phyloP scores from a whole-genome alignment of 768 basidiomycete genomes.

The Phaffia australis region DNA sequence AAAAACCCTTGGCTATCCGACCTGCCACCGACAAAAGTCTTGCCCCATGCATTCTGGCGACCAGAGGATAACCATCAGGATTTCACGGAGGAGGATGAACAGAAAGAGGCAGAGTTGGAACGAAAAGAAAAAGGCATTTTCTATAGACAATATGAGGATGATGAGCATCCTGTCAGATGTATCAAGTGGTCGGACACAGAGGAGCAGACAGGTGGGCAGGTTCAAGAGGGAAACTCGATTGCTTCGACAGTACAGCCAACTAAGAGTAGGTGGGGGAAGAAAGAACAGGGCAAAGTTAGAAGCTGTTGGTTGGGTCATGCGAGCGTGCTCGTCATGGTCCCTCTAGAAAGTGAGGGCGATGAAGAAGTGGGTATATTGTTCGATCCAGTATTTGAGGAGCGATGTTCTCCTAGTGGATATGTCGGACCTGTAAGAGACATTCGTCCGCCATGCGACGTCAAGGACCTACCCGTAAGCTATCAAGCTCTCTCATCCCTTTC shows the following conservation, averaged over 20 bases:
- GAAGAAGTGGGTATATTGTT: slow-evolving; percentile 9
- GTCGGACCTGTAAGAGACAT: slow-evolving; percentile 19
- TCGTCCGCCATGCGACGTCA: neutral
- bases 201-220: neutral
- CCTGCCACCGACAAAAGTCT: slow-evolving; percentile 12
- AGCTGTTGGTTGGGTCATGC: slow-evolving; percentile 22
- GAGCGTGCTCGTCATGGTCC: slow-evolving; percentile 11
- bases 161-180: slow-evolving; percentile 5
- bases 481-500: neutral
- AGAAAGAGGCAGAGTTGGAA: slow-evolving; percentile 10
- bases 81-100: neutral
- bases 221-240: neutral
- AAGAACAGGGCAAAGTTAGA: slow-evolving; percentile 3
- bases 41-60: neutral
- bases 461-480: slow-evolving; percentile 17
- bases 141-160: neutral
- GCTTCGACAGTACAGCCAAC: neutral
- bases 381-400: slow-evolving; percentile 23
- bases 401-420: slow-evolving; percentile 15
- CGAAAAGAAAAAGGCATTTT: neutral
- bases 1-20: slow-evolving; percentile 22
- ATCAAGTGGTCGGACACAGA: too few species aligned
- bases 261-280: neutral
- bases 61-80: neutral
- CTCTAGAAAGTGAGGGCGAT: neutral